Conservation (phyloP, 1,284 basidiomycete genomes). For the Cutaneotrichosporon sp. region DNA sequence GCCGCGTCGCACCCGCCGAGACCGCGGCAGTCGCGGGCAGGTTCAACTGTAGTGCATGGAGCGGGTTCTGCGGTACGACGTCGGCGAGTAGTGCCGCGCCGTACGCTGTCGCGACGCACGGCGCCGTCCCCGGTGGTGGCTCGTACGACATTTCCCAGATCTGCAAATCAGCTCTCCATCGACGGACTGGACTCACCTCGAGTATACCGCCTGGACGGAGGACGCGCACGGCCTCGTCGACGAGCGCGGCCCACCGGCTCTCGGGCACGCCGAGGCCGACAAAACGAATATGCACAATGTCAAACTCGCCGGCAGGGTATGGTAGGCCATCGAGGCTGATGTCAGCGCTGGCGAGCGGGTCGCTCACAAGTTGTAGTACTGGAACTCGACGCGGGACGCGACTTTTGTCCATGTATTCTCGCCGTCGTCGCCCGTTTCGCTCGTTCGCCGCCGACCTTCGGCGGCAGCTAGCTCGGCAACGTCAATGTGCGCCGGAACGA, state of each 20-base stretch:
- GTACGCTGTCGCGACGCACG: constrained; percentile 30
- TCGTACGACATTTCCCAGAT: constrained; percentile 43
- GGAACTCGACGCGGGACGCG: constrained; percentile 35
- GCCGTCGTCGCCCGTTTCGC: constrained; percentile 14
- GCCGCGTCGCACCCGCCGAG: constrained; percentile 2
- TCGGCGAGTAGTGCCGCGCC: constrained; percentile 32
- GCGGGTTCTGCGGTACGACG: constrained; percentile 34
- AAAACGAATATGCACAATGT: constrained; percentile 46
- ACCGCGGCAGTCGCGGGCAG: constrained; percentile 22
- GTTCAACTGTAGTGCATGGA: constrained; percentile 31
- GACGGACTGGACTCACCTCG: constrained; percentile 28
- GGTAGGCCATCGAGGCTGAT: constrained; percentile 39
- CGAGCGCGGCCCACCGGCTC: constrained; percentile 34
- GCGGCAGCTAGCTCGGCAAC: constrained; percentile 21
- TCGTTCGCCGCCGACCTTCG: constrained; percentile 22
- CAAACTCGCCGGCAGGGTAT: constrained; percentile 44
- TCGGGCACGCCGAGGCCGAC: constrained; percentile 45
- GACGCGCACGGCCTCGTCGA: constrained; percentile 44
- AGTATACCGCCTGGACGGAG: constrained; percentile 43
- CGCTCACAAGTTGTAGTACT: constrained; percentile 43
- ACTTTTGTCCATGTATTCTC: constrained; percentile 37
- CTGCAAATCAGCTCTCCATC: constrained; percentile 6
- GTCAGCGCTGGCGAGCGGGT: neutral
- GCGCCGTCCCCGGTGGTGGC: constrained; percentile 24
- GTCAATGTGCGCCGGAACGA: constrained; percentile 39